Evolutionary conservation across 108 stramenopile species (phyloP).

Genomic region (Licmophora abbreviata): DNA sequence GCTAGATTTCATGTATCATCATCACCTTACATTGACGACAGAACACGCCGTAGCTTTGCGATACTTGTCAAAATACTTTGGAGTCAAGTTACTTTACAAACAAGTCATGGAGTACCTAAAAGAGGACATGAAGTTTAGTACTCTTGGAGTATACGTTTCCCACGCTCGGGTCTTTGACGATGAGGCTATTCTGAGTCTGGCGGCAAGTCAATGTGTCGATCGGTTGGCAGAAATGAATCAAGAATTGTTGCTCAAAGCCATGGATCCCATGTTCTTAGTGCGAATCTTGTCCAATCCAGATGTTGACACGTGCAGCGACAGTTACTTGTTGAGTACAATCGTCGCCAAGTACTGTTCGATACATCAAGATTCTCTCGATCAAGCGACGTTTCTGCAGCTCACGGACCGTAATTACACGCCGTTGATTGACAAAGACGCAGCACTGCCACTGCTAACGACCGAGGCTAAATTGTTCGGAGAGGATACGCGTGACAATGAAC

Average conservation of each 20-base stretch:
- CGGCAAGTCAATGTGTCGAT: slow-evolving; percentile 9
- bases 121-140: slow-evolving; percentile 27
- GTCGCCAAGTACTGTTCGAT: slow-evolving; percentile 19
- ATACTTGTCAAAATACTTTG: slow-evolving; percentile 34
- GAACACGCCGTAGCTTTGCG: slow-evolving; percentile 23
- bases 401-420: slow-evolving; percentile 7
- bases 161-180: slow-evolving; percentile 20
- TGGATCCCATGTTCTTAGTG: slow-evolving; percentile 24
- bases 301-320: slow-evolving; percentile 13
- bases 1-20: slow-evolving; percentile 36
- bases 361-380: slow-evolving; percentile 14
- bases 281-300: slow-evolving; percentile 15
- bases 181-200: slow-evolving; percentile 10
- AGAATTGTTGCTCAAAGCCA: slow-evolving; percentile 7
- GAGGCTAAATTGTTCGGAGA: no score
- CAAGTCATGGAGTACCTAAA: slow-evolving; percentile 28
- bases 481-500: slow-evolving; percentile 4
- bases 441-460: slow-evolving; percentile 17
- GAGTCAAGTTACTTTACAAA: slow-evolving; percentile 21
- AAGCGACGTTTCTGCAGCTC: slow-evolving; percentile 12
- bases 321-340: slow-evolving; percentile 17
- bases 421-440: slow-evolving; percentile 12
- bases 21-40: slow-evolving; percentile 5
- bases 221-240: slow-evolving; percentile 7
- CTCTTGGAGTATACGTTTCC: slow-evolving; percentile 17